These are phyloP conservation scores for Melastoma malabathricum DNA, from an alignment of 345 rosid genomes.

Conservation along the genomic window DNA sequence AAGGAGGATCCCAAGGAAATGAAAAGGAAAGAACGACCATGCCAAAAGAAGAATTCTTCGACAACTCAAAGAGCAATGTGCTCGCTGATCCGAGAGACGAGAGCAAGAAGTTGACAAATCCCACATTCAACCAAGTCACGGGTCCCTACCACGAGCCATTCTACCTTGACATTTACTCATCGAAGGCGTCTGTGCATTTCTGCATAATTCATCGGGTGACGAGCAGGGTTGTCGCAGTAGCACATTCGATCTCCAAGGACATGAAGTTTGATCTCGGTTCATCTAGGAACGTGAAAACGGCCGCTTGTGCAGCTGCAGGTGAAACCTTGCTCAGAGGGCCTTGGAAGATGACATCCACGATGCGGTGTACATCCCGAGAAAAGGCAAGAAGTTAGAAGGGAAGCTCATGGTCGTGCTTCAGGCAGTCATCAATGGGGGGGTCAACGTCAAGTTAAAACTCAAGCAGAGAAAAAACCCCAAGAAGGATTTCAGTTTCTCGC, in stretches of 20 bases:
- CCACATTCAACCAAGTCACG: constrained; percentile 76
- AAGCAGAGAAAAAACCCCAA: constrained; percentile 38
- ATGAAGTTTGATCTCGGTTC: constrained; percentile 70
- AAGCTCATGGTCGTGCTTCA: constrained; percentile 72
- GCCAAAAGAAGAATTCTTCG: constrained; percentile 7
- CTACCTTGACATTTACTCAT: constrained; percentile 68
- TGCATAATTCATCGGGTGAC: constrained; percentile 72
- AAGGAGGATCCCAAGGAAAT: constrained; percentile 23
- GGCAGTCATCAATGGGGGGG: constrained; percentile 53
- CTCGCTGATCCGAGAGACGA: constrained; percentile 23
- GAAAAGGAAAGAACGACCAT: constrained; percentile 16
- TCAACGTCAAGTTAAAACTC: constrained; percentile 69
- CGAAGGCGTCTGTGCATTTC: constrained; percentile 73
- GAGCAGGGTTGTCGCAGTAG: constrained; percentile 77
- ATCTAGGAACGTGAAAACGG: constrained; percentile 34
- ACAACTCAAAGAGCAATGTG: constrained; percentile 6
- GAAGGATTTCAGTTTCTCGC: too few relatives aligned
- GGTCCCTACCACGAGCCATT: constrained; percentile 83
- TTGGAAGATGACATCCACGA: constrained; percentile 72
- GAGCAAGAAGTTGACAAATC: constrained; percentile 44
- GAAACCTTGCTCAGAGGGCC: constrained; percentile 57
- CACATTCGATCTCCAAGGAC: constrained; percentile 82
- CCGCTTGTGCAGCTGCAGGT: constrained; percentile 64
- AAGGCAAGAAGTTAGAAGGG: constrained; percentile 63
- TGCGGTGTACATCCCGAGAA: constrained; percentile 63